These are phyloP conservation scores for Lupinus albus DNA, from an alignment of 306 rosid species.

Conservation along the genomic window DNA sequence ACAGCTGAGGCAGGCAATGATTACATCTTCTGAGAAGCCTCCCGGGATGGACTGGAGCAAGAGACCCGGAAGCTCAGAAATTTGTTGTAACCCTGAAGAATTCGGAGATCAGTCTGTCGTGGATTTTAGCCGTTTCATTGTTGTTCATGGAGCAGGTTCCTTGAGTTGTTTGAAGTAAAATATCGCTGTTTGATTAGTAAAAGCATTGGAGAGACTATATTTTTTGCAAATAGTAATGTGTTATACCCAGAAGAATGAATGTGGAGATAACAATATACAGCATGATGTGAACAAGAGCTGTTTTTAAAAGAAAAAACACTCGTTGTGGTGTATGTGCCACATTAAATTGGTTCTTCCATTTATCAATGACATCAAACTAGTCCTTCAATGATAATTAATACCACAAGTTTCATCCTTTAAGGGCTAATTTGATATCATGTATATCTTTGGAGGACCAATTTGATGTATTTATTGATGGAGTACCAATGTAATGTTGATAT, in stretches of 20 bases:
- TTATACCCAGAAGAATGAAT: neutral
- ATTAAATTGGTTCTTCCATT: neutral
- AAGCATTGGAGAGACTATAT: conserved; percentile 4
- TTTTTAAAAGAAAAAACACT: neutral
- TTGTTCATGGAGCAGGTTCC: conserved; percentile 94
- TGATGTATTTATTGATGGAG: too few relatives aligned
- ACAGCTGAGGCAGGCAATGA: conserved; percentile 75
- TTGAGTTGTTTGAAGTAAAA: conserved; percentile 13
- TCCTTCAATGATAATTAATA: conserved; percentile 13
- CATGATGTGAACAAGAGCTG: neutral
- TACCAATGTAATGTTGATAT: conserved; percentile 1
- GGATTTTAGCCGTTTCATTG: conserved; percentile 62
- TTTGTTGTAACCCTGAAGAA: conserved; percentile 49
- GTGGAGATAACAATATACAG: neutral
- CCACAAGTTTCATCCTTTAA: neutral
- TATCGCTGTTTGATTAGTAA: neutral
- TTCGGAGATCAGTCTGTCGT: conserved; percentile 49
- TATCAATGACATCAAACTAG: neutral
- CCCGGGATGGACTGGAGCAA: conserved; percentile 98
- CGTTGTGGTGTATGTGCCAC: neutral
- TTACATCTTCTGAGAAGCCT: conserved; percentile 53
- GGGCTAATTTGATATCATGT: neutral
- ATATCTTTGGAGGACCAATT: conserved; percentile 1
- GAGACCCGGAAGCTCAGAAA: conserved; percentile 58
- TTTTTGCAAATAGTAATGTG: neutral